Base-by-base conservation (phyloP, 495 filamentous ascomycete species). In the Lasiosphaeriaceae sp. region DNA sequence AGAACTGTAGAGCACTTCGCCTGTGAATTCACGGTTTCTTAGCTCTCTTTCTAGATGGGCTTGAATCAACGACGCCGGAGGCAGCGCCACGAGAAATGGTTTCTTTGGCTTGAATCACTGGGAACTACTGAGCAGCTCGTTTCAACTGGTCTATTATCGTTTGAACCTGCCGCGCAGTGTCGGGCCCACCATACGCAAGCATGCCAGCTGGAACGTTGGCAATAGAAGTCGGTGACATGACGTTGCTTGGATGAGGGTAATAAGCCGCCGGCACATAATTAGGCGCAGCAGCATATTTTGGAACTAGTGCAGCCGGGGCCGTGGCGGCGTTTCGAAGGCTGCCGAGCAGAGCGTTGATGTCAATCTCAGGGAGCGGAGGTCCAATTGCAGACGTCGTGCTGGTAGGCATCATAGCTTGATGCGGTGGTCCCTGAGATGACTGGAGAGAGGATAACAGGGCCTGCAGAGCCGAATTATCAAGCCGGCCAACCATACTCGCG, bases 391-490 rank as follows among this genome's bases (percentile, higher is more conserved):
- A 45, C 9, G 62, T 60, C 43, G 47, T 56, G 49, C 71, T 67
- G 12, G 67, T 75, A 52, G 71, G 79, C 14, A 89, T 65, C 20
- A 79, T 79, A 51, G 85, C 82, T 55, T 19, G 41, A 2, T 71
- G 58, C 37, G 61, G 66, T 58, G 66, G 71, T 66, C 54, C 54
- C 70, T 72, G 61, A 74, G 77, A 79, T n/a, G 76, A 69, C 19
- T 82, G 77, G 41, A 89, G 73, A 7, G 82, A 81, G 3, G 83
- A 83, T 17, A 96, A 64, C 17, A 96, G 81, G 26, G 84, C 85
- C 63, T 91, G 86, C 2, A 96, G 74, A 8, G 84, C 81, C 14
- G 83, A 76, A 22, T 86, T 82, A 62, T 96, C 89, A 14, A 96
- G 74, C 29, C 83, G 57, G 3, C 65, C 77, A 21, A 88, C 76